Conservation (phyloP, 169 alveolate genomes). For the Perkinsus marinus region DNA sequence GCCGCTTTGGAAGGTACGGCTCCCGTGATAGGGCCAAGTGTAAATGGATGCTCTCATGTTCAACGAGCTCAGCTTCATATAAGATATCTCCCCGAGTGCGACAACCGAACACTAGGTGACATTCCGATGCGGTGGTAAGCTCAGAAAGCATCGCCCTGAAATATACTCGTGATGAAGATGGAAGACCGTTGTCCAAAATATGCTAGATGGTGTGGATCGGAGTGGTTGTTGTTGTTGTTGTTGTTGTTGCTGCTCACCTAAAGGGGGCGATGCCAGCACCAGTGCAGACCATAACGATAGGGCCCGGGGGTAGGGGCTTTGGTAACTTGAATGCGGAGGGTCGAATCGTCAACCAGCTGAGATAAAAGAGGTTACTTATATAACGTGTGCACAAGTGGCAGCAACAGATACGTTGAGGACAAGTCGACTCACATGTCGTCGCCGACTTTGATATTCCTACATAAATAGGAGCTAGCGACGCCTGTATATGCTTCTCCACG, state of each 20-base stretch:
- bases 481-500: not conserved
- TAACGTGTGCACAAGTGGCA: too few relatives aligned
- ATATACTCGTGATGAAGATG: not conserved
- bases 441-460: not conserved
- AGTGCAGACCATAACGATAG: not conserved
- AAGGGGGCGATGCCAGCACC: not conserved
- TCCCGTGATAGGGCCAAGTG: not conserved
- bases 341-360: not conserved
- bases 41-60: not conserved
- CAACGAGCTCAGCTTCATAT: not conserved
- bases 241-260: not conserved
- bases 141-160: not conserved
- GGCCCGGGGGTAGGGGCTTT: not conserved
- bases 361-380: too few relatives aligned
- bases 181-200: too few relatives aligned
- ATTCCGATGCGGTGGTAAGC: not conserved
- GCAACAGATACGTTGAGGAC: not conserved
- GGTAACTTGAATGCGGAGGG: not conserved
- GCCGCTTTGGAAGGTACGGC: not conserved
- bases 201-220: too few relatives aligned
- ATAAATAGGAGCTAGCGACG: not conserved
- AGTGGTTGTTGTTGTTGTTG: too few relatives aligned
- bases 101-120: not conserved
- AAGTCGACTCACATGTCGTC: not conserved
- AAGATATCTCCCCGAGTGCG: not conserved